These are phyloP conservation scores for Malania oleifera DNA, from an alignment of 164 flowering plant species.

Conservation along the genomic window DNA sequence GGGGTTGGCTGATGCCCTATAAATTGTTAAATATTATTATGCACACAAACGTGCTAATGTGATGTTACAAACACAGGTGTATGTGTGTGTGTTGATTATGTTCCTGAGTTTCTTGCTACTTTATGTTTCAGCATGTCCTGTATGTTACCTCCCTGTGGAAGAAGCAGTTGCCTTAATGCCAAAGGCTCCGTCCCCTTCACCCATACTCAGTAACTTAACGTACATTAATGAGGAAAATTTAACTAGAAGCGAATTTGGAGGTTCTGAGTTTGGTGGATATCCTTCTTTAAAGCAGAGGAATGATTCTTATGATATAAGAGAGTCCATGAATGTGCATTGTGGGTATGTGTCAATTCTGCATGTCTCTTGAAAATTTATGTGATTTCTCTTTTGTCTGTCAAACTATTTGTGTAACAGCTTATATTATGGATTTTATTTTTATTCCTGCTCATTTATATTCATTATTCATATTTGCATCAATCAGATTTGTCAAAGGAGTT, in stretches of 20 bases:
- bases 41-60: not conserved
- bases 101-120: constrained; percentile 13
- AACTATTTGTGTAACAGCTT: too few species aligned
- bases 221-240: constrained; percentile 42
- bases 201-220: constrained; percentile 41
- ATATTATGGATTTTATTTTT: not conserved
- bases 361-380: not conserved
- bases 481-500: constrained; percentile 77
- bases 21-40: not conserved
- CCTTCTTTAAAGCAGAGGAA: constrained; percentile 77
- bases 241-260: constrained; percentile 54
- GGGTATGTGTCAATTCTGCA: constrained; percentile 53
- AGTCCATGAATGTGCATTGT: constrained; percentile 91
- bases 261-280: constrained; percentile 96
- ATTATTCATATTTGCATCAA: constrained; percentile 2
- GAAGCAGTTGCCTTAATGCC: constrained; percentile 66
- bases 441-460: not conserved
- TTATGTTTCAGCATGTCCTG: constrained; percentile 62
- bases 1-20: too few species aligned
- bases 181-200: constrained; percentile 53
- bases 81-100: not conserved
- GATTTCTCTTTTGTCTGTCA: not conserved
- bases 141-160: constrained; percentile 68
- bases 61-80: not conserved
- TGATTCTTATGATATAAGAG: constrained; percentile 75